phyloP scores from a whole-genome alignment of 2,329 filamentous ascomycete species.

The Fusarium sp. region DNA sequence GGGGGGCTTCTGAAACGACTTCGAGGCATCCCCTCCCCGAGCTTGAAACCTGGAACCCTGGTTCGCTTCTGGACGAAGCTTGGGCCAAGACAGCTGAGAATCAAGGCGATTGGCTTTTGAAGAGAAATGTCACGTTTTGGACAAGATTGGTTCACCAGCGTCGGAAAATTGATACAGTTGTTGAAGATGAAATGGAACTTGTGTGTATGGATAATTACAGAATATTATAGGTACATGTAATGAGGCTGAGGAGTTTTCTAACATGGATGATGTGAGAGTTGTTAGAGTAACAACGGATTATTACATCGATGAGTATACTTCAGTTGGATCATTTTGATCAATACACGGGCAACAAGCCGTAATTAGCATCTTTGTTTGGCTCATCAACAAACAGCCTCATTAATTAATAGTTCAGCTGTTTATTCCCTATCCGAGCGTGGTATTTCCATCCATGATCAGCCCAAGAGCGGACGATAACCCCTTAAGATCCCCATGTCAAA shows the following conservation, averaged over 20 bases:
- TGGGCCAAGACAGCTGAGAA: slow-evolving; percentile 15
- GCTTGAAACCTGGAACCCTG: slow-evolving; percentile 30
- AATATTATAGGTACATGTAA: not conserved
- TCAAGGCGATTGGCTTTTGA: slow-evolving; percentile 22
- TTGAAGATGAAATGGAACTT: not conserved
- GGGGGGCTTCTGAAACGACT: slow-evolving; percentile 32
- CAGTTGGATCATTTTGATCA: not conserved
- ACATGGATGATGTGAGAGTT: not conserved
- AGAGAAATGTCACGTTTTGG: slow-evolving; percentile 18
- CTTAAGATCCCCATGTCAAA: slow-evolving; percentile 18
- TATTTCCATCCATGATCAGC: slow-evolving; percentile 26
- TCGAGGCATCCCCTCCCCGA: slow-evolving; percentile 16
- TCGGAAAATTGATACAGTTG: not conserved
- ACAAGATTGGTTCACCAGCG: not conserved
- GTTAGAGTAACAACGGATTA: not conserved
- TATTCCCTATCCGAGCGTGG: slow-evolving; percentile 9
- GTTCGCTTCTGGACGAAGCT: slow-evolving; percentile 35
- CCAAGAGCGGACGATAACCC: slow-evolving; percentile 21
- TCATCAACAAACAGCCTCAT: not conserved
- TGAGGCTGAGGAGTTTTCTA: not conserved
- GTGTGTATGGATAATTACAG: not conserved
- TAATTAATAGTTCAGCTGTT: slow-evolving; percentile 11
- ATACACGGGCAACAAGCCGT: not conserved
- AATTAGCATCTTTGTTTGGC: not conserved
- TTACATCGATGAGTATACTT: not conserved